Evolutionary conservation across 495 filamentous ascomycete genomes (phyloP), one percentile per base, ranked within the genome.

Genomic region (Neurospora sp.): DNA sequence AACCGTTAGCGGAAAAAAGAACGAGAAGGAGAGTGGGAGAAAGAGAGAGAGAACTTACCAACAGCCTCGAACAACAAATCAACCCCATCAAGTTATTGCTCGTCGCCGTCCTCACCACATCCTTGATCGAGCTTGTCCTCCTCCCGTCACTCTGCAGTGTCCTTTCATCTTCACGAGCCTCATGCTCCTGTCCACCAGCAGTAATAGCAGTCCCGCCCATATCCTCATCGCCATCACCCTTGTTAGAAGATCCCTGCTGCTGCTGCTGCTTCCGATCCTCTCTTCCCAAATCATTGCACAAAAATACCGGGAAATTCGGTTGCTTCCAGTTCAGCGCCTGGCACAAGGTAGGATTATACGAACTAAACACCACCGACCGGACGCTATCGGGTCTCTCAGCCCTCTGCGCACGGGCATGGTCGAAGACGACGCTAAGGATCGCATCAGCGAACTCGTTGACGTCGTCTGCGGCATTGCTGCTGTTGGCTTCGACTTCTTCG

Each of bases 1-100:
- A 53, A 39, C 44, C 2, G 35, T 69, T 72, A 69, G 59, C 37
- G 70, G 35, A 4, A 22, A 70, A 68, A 14, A 70, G 35, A 20
- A 68, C 35, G 35, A 38, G 12, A 70, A 31, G 71, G 53, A 37
- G 31, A 69, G 65, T 70, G 40, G 48, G 39, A 39, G 39, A 69
- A 8, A 35, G 48, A 27, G 16, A 46, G 48, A 46, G 70, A 73
- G 27, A 68, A 87, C 90, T 78, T 86, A 96, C 94, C 85, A 99
- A 80, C 73, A 98, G 84, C 76, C 90, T 87, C 31, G 93, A 94
- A 74, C 89, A 91, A 81, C 94, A 97, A 72, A 98, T 92, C 79
- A 99, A 79, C 20, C 96, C 96, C 96, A 99, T 98, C 73, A 99
- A 93, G 78, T 99, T 99, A 81, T 98, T 99, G 75, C 89, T 92